These are phyloP conservation scores for Eremothecium gossypii DNA, from an alignment of 1,139 yeast species.

Conservation along the genomic window DNA sequence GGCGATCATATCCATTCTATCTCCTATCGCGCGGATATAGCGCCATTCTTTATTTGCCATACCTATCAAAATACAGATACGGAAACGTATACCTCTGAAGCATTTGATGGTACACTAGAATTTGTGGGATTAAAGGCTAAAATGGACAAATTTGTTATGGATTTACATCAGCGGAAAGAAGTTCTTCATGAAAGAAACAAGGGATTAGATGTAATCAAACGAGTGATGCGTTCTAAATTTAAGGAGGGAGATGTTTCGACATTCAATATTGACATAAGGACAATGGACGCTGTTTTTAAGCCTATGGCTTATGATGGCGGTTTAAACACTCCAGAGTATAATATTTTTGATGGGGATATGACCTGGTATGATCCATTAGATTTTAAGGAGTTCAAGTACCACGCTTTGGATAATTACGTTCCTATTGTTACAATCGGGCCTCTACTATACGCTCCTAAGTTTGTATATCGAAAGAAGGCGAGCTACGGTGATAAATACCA, in stretches of 20 bases:
- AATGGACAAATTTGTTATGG: conserved; percentile 57
- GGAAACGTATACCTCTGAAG: conserved; percentile 35
- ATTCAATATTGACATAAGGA: conserved; percentile 55
- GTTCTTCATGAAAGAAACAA: conserved; percentile 49
- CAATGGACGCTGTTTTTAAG: conserved; percentile 56
- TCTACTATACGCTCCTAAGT: conserved; percentile 63
- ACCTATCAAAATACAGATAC: conserved; percentile 51
- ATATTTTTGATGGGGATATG: conserved; percentile 36
- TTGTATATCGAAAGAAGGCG: conserved; percentile 65
- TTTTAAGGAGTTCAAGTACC: conserved; percentile 57
- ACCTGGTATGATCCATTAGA: conserved; percentile 80
- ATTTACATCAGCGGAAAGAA: conserved; percentile 79
- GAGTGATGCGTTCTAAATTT: conserved; percentile 52
- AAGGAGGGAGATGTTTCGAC: conserved; percentile 23
- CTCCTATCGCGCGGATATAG: conserved; percentile 65
- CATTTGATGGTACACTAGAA: conserved; percentile 42
- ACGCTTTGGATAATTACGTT: conserved; percentile 31
- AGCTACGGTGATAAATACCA: conserved; percentile 36
- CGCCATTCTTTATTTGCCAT: conserved; percentile 69
- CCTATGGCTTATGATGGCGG: conserved; percentile 41
- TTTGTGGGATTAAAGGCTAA: conserved; percentile 71
- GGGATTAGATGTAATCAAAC: conserved; percentile 47
- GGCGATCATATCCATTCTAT: conserved; percentile 72
- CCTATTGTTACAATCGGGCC: conserved; percentile 58
- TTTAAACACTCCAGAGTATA: conserved; percentile 17